Conservation (phyloP, 2,329 filamentous ascomycete genomes). For the Talaromyces sp. region DNA sequence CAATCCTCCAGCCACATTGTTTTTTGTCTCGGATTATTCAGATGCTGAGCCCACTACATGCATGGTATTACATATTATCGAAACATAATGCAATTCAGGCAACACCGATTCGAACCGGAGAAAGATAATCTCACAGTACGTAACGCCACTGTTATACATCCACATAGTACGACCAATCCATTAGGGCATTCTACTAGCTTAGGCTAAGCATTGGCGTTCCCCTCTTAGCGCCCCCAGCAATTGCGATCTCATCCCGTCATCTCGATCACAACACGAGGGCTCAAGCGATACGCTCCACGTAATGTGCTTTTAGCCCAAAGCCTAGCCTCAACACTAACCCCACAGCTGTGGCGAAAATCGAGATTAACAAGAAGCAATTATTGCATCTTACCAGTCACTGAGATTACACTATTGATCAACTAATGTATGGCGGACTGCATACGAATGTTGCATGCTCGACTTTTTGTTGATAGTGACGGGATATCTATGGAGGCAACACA, state of each 20-base stretch:
- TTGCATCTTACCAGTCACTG: not conserved
- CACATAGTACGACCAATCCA: not conserved
- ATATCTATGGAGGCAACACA: not conserved
- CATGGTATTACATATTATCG: not conserved
- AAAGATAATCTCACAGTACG: not conserved
- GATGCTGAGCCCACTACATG: not conserved
- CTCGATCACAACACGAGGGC: not conserved
- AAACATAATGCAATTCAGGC: not conserved
- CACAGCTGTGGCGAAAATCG: conserved; percentile 11
- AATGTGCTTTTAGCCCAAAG: not conserved
- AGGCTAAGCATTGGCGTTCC: not conserved
- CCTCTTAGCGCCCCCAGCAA: not conserved
- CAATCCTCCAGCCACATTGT: not conserved
- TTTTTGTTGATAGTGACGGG: not conserved
- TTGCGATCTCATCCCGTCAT: conserved; percentile 2
- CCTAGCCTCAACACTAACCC: not conserved
- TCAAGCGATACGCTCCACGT: not conserved
- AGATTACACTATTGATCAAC: not conserved
- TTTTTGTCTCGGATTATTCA: not conserved
- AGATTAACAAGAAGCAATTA: conserved; percentile 8
- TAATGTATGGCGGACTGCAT: not conserved
- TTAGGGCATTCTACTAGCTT: not conserved
- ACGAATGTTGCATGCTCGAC: not conserved
- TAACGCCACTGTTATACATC: not conserved
- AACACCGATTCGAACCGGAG: not conserved